Evolutionary conservation across 2,329 filamentous ascomycete species (phyloP).

Genomic region (Epichloe sibirici): DNA sequence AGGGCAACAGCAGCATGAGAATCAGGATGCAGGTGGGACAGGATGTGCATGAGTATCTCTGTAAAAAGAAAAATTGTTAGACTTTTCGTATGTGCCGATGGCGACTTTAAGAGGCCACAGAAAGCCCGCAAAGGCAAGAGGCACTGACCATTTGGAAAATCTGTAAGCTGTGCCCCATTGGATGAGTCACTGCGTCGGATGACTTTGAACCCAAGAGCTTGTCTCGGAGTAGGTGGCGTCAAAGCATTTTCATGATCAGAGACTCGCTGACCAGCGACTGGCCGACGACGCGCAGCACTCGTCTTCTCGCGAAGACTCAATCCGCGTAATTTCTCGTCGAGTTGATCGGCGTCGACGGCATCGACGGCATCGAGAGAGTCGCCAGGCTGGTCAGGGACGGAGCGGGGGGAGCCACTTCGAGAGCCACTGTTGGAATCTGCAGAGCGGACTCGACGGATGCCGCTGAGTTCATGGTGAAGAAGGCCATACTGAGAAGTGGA

Average conservation of each 20-base stretch:
- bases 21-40: conserved; percentile 80
- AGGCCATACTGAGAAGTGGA: conserved; percentile 45
- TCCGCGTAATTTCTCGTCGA: conserved; percentile 40
- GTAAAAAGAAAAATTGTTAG: conserved; percentile 4
- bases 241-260: conserved; percentile 50
- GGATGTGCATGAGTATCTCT: conserved; percentile 87
- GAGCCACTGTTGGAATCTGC: conserved; percentile 15
- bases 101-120: neutral
- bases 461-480: conserved; percentile 29
- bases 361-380: conserved; percentile 19
- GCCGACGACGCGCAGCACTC: conserved; percentile 16
- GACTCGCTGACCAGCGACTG: conserved; percentile 39
- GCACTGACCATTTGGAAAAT: conserved; percentile 70
- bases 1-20: conserved; percentile 73
- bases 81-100: neutral
- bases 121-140: neutral
- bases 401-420: conserved; percentile 24
- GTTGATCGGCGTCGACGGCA: conserved; percentile 18
- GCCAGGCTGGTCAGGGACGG: conserved; percentile 17
- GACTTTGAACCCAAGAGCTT: conserved; percentile 43
- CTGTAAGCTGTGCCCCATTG: conserved; percentile 31
- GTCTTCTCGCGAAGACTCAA: conserved; percentile 30
- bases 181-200: conserved; percentile 32
- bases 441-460: conserved; percentile 20
- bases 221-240: conserved; percentile 32